Evolutionary conservation across 2,329 filamentous ascomycete genomes (phyloP).

Genomic region (Arthroderma sp.): DNA sequence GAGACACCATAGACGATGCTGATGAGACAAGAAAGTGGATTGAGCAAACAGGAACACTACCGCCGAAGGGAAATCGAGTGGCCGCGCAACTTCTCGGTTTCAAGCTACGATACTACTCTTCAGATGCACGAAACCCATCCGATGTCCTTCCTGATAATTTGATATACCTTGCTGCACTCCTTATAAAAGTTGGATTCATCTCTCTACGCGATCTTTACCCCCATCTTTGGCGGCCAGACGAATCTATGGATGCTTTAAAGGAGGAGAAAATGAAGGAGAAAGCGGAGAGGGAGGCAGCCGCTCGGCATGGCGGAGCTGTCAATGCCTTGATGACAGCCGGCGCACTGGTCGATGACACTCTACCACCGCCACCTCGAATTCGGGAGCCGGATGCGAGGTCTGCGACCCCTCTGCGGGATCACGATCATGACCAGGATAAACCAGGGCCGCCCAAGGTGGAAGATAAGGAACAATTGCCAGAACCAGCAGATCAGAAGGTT

Average conservation of each 20-base stretch:
- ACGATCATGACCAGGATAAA: conserved; percentile 42
- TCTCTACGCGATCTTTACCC: conserved; percentile 83
- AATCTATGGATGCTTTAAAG: conserved; percentile 64
- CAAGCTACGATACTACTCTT: conserved; percentile 91
- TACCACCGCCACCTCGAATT: conserved; percentile 38
- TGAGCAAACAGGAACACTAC: conserved; percentile 63
- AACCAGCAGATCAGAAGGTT: conserved; percentile 79
- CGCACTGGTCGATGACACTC: conserved; percentile 70
- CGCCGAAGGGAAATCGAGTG: conserved; percentile 74
- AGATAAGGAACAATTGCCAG: conserved; percentile 46
- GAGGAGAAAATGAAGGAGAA: conserved; percentile 62
- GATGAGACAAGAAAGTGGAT: conserved; percentile 62
- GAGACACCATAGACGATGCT: conserved; percentile 34
- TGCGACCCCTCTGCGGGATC: conserved; percentile 43
- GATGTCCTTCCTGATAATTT: conserved; percentile 84
- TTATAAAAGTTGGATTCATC: conserved; percentile 96
- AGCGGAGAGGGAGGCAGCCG: conserved; percentile 61
- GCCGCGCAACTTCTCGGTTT: conserved; percentile 93
- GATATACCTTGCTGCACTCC: conserved; percentile 76
- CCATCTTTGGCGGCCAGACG: conserved; percentile 76
- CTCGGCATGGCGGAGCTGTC: conserved; percentile 54
- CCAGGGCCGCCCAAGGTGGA: conserved; percentile 26
- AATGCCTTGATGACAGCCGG: conserved; percentile 84
- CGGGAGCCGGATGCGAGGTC: conserved; percentile 44
- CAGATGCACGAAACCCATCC: conserved; percentile 57